Conservation (phyloP, 2,329 filamentous ascomycete species). For the Botrytis sinoallii region DNA sequence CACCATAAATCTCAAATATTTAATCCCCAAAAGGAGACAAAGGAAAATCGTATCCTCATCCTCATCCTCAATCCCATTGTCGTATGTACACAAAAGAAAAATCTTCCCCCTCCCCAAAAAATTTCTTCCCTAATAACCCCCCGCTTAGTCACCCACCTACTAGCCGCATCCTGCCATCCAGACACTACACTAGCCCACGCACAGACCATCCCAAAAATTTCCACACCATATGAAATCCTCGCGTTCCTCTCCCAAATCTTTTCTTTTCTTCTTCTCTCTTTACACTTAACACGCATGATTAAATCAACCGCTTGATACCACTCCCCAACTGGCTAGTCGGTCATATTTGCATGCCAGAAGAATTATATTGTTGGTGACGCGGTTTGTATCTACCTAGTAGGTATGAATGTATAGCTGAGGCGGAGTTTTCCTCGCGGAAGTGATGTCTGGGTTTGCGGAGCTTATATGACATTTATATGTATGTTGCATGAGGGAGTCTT, state of each 20-base stretch:
- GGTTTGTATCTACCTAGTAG: neutral
- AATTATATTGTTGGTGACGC: slow-evolving; percentile 20
- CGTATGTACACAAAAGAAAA: neutral
- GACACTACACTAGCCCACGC: neutral
- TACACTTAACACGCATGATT: slow-evolving; percentile 31
- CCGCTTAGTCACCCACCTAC: slow-evolving; percentile 3
- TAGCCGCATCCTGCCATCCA: neutral
- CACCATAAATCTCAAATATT: neutral
- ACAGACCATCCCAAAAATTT: neutral
- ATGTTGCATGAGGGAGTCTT: neutral
- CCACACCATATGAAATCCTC: neutral
- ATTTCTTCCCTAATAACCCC: neutral
- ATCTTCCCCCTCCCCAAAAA: neutral
- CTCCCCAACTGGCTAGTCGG: slow-evolving; percentile 32
- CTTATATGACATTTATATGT: slow-evolving; percentile 11
- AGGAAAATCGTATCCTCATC: neutral
- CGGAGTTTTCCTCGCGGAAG: neutral
- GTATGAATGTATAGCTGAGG: neutral
- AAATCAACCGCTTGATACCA: slow-evolving; percentile 34
- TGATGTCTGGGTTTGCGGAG: slow-evolving; percentile 17
- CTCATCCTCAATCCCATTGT: neutral
- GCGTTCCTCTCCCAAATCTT: neutral
- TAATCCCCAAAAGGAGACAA: neutral
- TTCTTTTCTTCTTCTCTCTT: slow-evolving; percentile 23
- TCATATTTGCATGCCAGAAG: slow-evolving; percentile 37